Conservation (phyloP, 1,284 basidiomycete genomes). For the Ustilago nuda region DNA sequence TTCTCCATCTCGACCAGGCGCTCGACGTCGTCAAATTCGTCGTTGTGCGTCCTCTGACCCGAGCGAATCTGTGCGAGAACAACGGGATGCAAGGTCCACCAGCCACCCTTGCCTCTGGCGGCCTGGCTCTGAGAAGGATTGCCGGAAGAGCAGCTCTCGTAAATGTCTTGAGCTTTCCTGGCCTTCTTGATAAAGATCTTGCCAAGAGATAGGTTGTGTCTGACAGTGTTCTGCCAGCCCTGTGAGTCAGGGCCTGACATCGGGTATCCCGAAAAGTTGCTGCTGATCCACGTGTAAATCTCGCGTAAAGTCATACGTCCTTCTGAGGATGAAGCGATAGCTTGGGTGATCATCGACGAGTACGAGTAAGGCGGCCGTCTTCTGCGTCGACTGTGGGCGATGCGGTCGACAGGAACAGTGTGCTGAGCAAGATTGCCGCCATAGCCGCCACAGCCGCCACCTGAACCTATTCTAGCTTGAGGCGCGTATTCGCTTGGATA, state of each 20-base stretch:
- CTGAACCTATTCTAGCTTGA: slow-evolving; percentile 16
- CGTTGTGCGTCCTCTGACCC: slow-evolving; percentile 40
- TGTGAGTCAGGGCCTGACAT: slow-evolving; percentile 57
- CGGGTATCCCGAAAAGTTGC: slow-evolving; percentile 55
- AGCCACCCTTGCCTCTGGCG: slow-evolving; percentile 58
- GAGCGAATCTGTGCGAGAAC: slow-evolving; percentile 48
- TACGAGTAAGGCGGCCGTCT: slow-evolving; percentile 60
- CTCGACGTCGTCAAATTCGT: slow-evolving; percentile 51
- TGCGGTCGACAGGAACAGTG: slow-evolving; percentile 44
- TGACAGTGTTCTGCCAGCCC: slow-evolving; percentile 65
- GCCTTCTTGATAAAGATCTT: slow-evolving; percentile 62
- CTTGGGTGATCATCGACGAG: slow-evolving; percentile 63
- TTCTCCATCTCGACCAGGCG: slow-evolving; percentile 46
- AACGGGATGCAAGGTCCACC: slow-evolving; percentile 57
- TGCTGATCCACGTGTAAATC: slow-evolving; percentile 65
- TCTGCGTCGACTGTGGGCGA: slow-evolving; percentile 54
- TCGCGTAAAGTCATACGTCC: slow-evolving; percentile 62
- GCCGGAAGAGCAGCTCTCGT: slow-evolving; percentile 57
- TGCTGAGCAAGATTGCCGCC: slow-evolving; percentile 22
- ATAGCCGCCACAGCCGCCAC: slow-evolving; percentile 16
- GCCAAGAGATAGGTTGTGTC: slow-evolving; percentile 63
- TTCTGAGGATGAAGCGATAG: slow-evolving; percentile 59
- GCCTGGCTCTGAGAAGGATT: slow-evolving; percentile 55
- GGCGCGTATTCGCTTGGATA: slow-evolving; percentile 35
- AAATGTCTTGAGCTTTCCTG: slow-evolving; percentile 54